Percentiles rank a stretch among this genome's conserved stretches.
Conservation (phyloP, 345 rosid species). For the Salix exigua region DNA sequence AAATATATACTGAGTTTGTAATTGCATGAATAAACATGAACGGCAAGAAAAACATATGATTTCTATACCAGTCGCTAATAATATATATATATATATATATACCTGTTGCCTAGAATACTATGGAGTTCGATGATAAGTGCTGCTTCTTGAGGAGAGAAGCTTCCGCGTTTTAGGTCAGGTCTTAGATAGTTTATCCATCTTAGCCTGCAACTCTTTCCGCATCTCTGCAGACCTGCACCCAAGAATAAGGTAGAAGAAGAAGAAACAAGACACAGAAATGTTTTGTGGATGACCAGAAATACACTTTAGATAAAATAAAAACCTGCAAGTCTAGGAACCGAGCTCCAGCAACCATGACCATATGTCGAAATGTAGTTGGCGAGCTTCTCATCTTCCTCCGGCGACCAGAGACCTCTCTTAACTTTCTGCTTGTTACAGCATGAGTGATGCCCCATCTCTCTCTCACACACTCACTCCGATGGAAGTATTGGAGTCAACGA, state of each 20-base stretch:
- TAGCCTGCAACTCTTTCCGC: constrained; percentile 97
- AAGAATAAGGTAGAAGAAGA: constrained; percentile 2
- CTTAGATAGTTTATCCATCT: constrained; percentile 95
- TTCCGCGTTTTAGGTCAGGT: constrained; percentile 93
- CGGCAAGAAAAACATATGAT: neutral
- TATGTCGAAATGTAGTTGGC: constrained; percentile 75
- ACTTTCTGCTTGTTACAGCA: constrained; percentile 99
- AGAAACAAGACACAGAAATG: no score
- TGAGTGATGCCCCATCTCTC: constrained; percentile 85
- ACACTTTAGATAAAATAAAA: neutral
- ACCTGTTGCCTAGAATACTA: constrained; percentile 93
- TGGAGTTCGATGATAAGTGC: constrained; percentile 93
- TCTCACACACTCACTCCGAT: neutral
- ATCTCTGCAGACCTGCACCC: constrained; percentile 73
- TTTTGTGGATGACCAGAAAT: no score
- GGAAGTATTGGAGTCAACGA: constrained; percentile 13
- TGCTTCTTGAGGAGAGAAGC: constrained; percentile 93
- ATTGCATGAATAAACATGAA: neutral
- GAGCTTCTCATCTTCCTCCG: constrained; percentile 98
- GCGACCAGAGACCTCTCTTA: constrained; percentile 98
- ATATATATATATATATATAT: neutral
- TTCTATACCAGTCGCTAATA: neutral
- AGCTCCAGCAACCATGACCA: constrained; percentile 99
- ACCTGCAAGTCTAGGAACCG: constrained; percentile 96
- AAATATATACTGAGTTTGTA: neutral